Evolutionary conservation across 805 yeast genomes (phyloP).

Genomic region (Ogataea populi-albae): DNA sequence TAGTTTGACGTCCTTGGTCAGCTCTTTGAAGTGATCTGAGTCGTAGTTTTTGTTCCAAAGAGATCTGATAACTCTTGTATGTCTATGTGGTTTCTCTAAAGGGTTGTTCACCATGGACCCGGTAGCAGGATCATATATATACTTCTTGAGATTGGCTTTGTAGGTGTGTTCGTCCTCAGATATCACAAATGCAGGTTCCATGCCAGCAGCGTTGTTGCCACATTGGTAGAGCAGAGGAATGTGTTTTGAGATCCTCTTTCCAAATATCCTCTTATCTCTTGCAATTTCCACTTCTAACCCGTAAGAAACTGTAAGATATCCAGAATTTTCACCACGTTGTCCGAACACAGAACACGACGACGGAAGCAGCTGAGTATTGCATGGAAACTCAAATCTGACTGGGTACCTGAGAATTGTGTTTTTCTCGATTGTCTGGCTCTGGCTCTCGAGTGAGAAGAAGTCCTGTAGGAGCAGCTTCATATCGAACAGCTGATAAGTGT

Average conservation of each 20-base stretch:
- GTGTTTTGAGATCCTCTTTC: neutral
- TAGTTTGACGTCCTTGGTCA: constrained; percentile 4
- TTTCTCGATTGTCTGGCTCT: neutral
- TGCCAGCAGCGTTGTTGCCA: constrained; percentile 2
- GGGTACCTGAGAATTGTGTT: constrained; percentile 3
- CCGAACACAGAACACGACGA: constrained; percentile 4
- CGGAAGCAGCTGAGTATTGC: constrained; percentile 4
- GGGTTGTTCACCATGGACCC: constrained; percentile 5
- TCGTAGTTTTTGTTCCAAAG: constrained; percentile 7
- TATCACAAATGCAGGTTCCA: neutral
- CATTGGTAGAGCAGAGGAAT: constrained; percentile 5
- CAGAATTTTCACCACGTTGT: neutral
- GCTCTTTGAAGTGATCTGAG: constrained; percentile 1
- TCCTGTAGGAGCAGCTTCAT: constrained; percentile 1
- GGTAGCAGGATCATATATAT: constrained; percentile 1
- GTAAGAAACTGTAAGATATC: constrained; percentile 1
- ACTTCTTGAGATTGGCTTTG: constrained; percentile 4
- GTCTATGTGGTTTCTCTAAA: constrained; percentile 4
- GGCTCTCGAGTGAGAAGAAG: neutral
- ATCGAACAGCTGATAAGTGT: constrained; percentile 1
- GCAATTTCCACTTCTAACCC: neutral
- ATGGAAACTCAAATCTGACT: constrained; percentile 9
- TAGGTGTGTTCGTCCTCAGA: neutral
- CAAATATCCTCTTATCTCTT: constrained; percentile 2
- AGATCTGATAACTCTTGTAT: constrained; percentile 8